Evolutionary conservation across 371 early-diverging fungal genomes (phyloP), one percentile per base, ranked within the genome.

Genomic region (Saksenaea oblongispora): DNA sequence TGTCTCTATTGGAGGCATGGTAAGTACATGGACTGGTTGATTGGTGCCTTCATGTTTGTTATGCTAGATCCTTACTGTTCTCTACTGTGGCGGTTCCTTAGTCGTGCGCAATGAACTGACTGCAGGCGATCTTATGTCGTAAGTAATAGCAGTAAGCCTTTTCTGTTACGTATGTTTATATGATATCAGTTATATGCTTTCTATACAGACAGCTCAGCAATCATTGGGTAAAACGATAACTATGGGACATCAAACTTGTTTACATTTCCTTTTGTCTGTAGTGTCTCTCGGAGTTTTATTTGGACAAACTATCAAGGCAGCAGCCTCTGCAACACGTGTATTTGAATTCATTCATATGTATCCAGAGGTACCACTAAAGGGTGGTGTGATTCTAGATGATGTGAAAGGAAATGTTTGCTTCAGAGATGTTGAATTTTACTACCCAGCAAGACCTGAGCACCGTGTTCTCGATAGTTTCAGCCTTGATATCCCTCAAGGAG

Each of bases 281-380:
- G 84, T 85, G 0, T 84, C 86, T 1, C 75, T 93, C 22, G 93
- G 93, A 24, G 85, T 83, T 5, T 70, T 94, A 53, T 84, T 93
- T 73, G 92, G 93, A 22, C 93, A 94, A 67, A 79, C 84, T 0
- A 87, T 94, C 64, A 89, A 89, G 59, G 89, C 91, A 1, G 66
- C 79, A 9, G 84, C 83, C 14, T 84, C 89, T 2, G 84, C 89
- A 7, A 61, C 72, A 8, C 83, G 94, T 22, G 88, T 92, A n/a
- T 86, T 89, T 67, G 92, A 93, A 66, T 86, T 86, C 53, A 79
- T 86, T 47, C 71, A 84, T 34, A 54, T 78, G 26, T 54, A 62
- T 4, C 87, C 90, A 14, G 27, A 62, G 5, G 80, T 87, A 4
- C 79, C 84, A 28, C 62, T 77, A 3, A 60, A 64, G 3, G 86